Percentiles rank a stretch among this genome's conserved stretches.
Evolutionary conservation across 108 stramenopile genomes (phyloP).

Genomic region (Seminavis robusta): DNA sequence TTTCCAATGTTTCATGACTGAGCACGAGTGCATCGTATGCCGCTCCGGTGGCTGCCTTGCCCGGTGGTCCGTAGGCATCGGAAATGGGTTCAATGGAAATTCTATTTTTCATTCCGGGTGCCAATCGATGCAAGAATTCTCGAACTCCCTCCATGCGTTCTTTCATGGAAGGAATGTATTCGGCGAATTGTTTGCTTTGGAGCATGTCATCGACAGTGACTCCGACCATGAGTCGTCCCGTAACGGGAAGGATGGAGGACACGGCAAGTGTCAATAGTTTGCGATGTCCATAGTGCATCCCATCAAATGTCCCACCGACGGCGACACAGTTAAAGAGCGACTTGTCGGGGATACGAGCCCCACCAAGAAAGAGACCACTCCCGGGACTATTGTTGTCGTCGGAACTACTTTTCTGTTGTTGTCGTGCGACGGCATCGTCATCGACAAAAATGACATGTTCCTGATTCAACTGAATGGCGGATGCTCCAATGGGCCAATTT

Average conservation of each 20-base stretch:
- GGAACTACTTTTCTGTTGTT: not conserved
- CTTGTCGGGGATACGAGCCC: conserved; percentile 47
- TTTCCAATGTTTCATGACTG: conserved; percentile 81
- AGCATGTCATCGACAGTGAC: conserved; percentile 86
- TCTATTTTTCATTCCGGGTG: conserved; percentile 87
- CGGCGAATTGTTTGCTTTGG: conserved; percentile 54
- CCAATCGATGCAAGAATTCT: conserved; percentile 72
- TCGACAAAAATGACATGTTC: conserved; percentile 1
- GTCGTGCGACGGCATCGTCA: not conserved
- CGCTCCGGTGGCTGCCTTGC: conserved; percentile 26
- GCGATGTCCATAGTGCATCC: conserved; percentile 92
- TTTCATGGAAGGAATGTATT: conserved; percentile 57
- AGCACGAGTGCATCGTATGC: conserved; percentile 81
- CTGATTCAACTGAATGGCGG: not conserved
- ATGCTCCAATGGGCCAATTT: not conserved
- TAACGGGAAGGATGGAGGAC: conserved; percentile 65
- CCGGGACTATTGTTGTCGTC: conserved; percentile 6
- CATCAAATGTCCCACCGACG: conserved; percentile 93
- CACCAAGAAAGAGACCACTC: conserved; percentile 35
- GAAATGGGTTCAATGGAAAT: conserved; percentile 62
- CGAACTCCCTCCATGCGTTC: conserved; percentile 61
- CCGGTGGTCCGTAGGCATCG: conserved; percentile 81
- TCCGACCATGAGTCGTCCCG: conserved; percentile 69
- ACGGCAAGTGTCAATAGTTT: conserved; percentile 85
- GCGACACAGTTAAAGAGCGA: conserved; percentile 70